Evolutionary conservation across 2,329 filamentous ascomycete species (phyloP).

Genomic region (Chaetomium olivaceum): DNA sequence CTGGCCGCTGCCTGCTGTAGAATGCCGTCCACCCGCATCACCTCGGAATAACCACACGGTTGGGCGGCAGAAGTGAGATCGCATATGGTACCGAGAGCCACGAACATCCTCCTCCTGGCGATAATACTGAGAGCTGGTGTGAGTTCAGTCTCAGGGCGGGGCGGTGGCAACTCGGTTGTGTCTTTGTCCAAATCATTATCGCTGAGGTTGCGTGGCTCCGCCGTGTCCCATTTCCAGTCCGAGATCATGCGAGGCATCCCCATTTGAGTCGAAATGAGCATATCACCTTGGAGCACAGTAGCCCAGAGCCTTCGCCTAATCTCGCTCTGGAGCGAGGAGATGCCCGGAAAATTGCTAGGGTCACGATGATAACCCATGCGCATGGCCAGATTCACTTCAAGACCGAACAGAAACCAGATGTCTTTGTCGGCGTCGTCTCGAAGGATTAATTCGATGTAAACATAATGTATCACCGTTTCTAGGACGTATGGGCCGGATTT

Average conservation of each 20-base stretch:
- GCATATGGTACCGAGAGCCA: conserved; percentile 16
- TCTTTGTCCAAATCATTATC: conserved; percentile 45
- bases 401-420: conserved; percentile 40
- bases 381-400: conserved; percentile 40
- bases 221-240: conserved; percentile 43
- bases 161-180: conserved; percentile 42
- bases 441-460: conserved; percentile 37
- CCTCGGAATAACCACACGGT: conserved; percentile 26
- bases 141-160: conserved; percentile 37
- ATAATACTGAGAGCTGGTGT: conserved; percentile 33
- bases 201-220: conserved; percentile 45
- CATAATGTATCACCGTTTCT: conserved; percentile 42
- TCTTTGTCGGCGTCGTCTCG: conserved; percentile 38
- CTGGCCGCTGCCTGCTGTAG: conserved; percentile 31
- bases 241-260: conserved; percentile 47
- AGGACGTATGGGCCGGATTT: conserved; percentile 46
- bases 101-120: conserved; percentile 23
- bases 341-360: conserved; percentile 42
- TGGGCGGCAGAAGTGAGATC: conserved; percentile 21
- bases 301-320: conserved; percentile 49
- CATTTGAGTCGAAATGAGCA: conserved; percentile 45
- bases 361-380: conserved; percentile 49
- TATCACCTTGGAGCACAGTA: conserved; percentile 44
- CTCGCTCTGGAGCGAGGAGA: conserved; percentile 47
- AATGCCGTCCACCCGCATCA: conserved; percentile 31